Conservation (phyloP, 441 rosid genomes). For the Syzygium malaccense region DNA sequence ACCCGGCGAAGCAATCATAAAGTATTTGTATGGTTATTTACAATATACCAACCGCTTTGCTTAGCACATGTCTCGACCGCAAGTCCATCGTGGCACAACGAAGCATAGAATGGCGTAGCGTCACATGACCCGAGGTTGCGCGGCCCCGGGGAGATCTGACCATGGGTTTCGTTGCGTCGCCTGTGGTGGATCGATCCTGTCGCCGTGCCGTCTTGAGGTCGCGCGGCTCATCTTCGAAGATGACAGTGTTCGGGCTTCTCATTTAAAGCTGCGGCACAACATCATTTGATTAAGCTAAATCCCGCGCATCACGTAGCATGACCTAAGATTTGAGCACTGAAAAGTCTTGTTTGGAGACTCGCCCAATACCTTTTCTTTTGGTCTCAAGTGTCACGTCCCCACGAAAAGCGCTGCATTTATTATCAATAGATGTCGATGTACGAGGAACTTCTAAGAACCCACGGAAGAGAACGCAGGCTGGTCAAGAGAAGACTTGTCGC, state of each 20-base stretch:
- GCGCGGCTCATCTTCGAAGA: not conserved
- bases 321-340: not conserved
- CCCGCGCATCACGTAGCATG: not conserved
- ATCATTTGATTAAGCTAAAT: not conserved
- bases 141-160: not conserved
- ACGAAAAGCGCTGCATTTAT: not conserved
- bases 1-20: too few species aligned
- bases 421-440: not conserved
- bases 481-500: not conserved
- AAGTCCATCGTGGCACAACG: not conserved
- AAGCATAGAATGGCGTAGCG: not conserved
- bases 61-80: too few species aligned
- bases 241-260: not conserved
- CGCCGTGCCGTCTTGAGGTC: not conserved
- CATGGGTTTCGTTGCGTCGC: not conserved
- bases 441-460: not conserved
- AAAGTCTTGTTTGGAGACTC: not conserved
- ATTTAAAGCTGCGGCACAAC: not conserved
- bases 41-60: too few species aligned
- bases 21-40: too few species aligned
- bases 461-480: not conserved
- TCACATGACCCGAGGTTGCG: not conserved
- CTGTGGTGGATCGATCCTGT: too few species aligned
- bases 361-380: not conserved
- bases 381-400: not conserved